Percentiles rank a stretch among this genome's conserved stretches.
Conservation (phyloP, 139 green algal species). For the Coccomyxa sp. region DNA sequence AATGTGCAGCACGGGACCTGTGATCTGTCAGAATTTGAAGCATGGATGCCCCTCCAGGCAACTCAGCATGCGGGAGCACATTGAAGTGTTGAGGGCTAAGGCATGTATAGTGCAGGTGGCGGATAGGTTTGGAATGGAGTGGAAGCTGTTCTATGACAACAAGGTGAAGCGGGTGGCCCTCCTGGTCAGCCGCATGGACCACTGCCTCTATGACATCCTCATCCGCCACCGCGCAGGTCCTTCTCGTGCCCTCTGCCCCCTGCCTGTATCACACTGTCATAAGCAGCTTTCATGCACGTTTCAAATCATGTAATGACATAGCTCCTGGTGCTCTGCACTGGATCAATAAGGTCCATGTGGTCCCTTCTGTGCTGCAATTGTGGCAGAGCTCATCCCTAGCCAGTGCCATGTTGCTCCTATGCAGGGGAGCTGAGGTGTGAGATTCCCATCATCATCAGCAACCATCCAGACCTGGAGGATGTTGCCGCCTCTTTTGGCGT, state of each 20-base stretch:
- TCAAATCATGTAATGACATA: not conserved
- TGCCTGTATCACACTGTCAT: not conserved
- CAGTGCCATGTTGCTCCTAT: not conserved
- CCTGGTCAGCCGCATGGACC: constrained; percentile 52
- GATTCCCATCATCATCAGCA: constrained; percentile 67
- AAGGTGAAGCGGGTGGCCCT: constrained; percentile 53
- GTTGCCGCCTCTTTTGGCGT: constrained; percentile 58
- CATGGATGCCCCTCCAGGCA: no score
- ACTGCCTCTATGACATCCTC: constrained; percentile 82
- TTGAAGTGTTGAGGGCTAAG: not conserved
- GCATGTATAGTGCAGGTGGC: no score
- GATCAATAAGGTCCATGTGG: not conserved
- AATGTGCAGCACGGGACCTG: no score
- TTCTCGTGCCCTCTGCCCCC: not conserved
- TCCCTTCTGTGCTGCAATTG: not conserved
- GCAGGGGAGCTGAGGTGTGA: constrained; percentile 58
- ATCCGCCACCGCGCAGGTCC: constrained; percentile 44
- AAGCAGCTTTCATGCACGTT: not conserved
- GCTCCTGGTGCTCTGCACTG: not conserved
- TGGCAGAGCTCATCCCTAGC: not conserved
- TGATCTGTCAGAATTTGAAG: no score
- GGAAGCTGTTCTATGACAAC: constrained; percentile 44
- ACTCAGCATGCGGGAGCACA: no score
- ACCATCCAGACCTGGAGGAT: constrained; percentile 65
- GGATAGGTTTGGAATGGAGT: constrained; percentile 63